Evolutionary conservation across 2,329 filamentous ascomycete genomes (phyloP), one percentile per base, ranked within the genome.

Genomic region (Aspergillus quadricinctus): DNA sequence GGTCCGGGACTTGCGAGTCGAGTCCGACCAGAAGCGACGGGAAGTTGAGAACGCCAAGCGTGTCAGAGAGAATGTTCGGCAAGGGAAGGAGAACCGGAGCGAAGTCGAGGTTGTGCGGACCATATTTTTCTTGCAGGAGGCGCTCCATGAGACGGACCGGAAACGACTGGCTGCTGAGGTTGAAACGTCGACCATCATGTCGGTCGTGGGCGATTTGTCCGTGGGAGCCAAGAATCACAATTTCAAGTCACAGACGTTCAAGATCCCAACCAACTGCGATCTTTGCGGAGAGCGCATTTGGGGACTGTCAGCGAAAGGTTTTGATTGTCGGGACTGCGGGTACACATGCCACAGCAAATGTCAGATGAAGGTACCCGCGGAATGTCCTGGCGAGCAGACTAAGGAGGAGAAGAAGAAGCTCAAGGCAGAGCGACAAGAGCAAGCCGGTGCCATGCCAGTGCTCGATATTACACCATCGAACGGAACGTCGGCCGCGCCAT

Each of bases 301-400:
- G 94, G 94, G 94, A 0, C 75, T 99, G 43, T 96, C 91, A 29
- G 93, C 94, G 40, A 99, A 99, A 76, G 94, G 94, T 0, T 95
- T 96, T 69, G 92, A 96, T 71, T 99, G 94, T 69, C 85, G 89
- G 64, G 93, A 97, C 72, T 99, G 94, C 69, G 94, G 95, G 35
- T 99, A 97, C 76, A 97, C 92, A 1, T 99, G 94, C 70, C 94
- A 99, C 76, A 95, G 88, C 79, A 99, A 99, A 77, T 99, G 94
- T 72, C 91, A 99, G 78, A 94, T 99, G 88, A 99, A 97, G 75
- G 94, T 97, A 0, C 92, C 94, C 0, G 89, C 94, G 7, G 90
- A 96, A 70, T 99, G 94, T 69, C 94, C 94, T 0, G 94, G 94
- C 50, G 94, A 97, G 69, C 86, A 94, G 70, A 88, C 82, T 61